Conservation (phyloP, 2,329 filamentous ascomycete species). For the Coniella vitis region DNA sequence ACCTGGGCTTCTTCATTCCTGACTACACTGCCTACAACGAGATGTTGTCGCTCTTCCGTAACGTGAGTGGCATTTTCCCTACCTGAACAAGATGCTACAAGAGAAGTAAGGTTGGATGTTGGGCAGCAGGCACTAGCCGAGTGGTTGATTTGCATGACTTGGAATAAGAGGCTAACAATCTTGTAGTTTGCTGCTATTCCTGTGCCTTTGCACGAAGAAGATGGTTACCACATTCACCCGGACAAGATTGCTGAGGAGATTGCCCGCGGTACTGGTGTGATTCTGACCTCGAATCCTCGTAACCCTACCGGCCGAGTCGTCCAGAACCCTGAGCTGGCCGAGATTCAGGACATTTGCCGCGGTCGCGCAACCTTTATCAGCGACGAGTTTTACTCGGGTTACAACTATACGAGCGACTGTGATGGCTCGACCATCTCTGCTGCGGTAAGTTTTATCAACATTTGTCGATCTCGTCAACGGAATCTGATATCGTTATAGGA, state of each 20-base stretch:
- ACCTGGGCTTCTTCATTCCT: conserved; percentile 88
- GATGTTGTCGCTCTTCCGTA: conserved; percentile 92
- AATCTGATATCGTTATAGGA: conserved; percentile 32
- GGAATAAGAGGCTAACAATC: neutral
- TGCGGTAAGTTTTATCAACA: conserved; percentile 35
- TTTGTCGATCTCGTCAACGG: neutral
- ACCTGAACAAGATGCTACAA: neutral
- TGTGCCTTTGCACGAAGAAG: conserved; percentile 74
- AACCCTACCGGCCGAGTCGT: conserved; percentile 91
- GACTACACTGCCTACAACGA: conserved; percentile 97
- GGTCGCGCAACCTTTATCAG: conserved; percentile 86
- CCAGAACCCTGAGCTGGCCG: conserved; percentile 72
- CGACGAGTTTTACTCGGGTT: conserved; percentile 94
- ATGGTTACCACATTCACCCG: conserved; percentile 88
- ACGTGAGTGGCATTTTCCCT: conserved; percentile 41
- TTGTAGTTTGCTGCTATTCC: conserved; percentile 74
- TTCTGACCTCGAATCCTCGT: conserved; percentile 89
- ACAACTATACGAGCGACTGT: conserved; percentile 91
- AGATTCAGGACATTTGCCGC: conserved; percentile 90
- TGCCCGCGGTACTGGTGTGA: conserved; percentile 75
- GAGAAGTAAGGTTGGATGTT: neutral
- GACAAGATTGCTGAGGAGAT: conserved; percentile 92
- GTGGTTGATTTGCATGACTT: no score
- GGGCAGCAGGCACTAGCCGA: no score
- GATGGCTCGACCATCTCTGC: conserved; percentile 85